Conservation (phyloP, 2,329 filamentous ascomycete genomes). For the Coniochaeta pulveracea region DNA sequence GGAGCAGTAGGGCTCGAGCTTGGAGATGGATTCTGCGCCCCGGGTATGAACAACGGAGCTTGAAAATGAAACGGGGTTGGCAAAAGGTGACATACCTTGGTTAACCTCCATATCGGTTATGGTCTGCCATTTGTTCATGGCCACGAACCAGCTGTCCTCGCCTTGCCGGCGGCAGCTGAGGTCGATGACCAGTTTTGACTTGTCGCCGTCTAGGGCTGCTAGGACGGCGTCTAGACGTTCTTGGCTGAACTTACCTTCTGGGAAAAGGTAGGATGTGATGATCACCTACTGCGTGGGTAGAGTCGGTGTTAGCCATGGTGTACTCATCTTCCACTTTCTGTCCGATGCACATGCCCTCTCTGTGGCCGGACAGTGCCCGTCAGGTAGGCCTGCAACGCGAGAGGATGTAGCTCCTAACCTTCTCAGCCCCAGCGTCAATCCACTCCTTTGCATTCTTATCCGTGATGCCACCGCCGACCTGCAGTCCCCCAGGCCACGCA, state of each 20-base stretch:
- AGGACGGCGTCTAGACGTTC: constrained; percentile 65
- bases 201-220: constrained; percentile 60
- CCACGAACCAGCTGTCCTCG: constrained; percentile 76
- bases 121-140: constrained; percentile 98
- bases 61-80: constrained; percentile 1
- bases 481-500: constrained; percentile 70
- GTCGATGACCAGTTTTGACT: constrained; percentile 79
- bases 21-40: constrained; percentile 59
- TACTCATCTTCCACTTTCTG: too few species aligned
- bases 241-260: constrained; percentile 69
- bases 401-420: constrained; percentile 41
- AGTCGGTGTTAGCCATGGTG: too few species aligned
- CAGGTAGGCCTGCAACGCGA: too few species aligned
- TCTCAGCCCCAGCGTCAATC: constrained; percentile 81
- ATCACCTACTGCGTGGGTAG: constrained; percentile 67
- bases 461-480: constrained; percentile 89
- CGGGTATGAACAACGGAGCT: too few species aligned
- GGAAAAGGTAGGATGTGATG: constrained; percentile 92
- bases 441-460: constrained; percentile 75
- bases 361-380: too few species aligned
- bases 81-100: constrained; percentile 45
- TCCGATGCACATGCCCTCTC: too few species aligned
- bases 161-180: constrained; percentile 76
- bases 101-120: constrained; percentile 94
- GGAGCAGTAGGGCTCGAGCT: constrained; percentile 82